Base-by-base conservation (phyloP, 2,329 filamentous ascomycete genomes). In the Podosphaera fusca region DNA sequence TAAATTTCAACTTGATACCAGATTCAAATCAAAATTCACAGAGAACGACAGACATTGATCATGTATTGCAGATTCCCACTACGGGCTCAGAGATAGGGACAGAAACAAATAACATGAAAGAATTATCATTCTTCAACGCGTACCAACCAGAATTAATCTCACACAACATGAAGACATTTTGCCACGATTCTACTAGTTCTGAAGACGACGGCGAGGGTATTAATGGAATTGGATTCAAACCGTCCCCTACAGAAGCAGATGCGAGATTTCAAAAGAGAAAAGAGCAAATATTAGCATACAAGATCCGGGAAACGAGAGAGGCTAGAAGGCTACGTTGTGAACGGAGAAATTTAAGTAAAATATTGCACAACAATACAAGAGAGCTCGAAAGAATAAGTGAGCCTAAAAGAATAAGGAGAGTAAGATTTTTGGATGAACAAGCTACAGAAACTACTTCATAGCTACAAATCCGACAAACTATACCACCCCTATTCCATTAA, bases 181-280 rank as follows among this genome's bases (percentile, higher is more conserved):
- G 82, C 34, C 80, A 82, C 66, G 76, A 82, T 61, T 77, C 79
- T 0, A 71, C 79, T 46, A 80, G 83, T 64, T 73, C 76, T 60
- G 80, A 84, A 60, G 80, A 84, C 63, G 80, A 84, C 63, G 80
- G 80, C 55, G 77, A 75, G 2, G 80, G 80, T 30, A 78, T 84
- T 63, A 82, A 84, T 65, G 80, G 80, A 4, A 78, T 84, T 59
- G 80, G 80, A 0, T 84, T 83, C 69, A 78, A 74, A 62, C 80
- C 80, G 1, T 82, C 79, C 0, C 72, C 79, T 4, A 78, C 78
- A 29, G 71, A 81, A 50, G 79, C 79, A 5, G 74, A 78, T 58
- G 74, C 75, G 3, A 73, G 80, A 21, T 70, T 74, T 1, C 71
- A 77, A 67, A 79, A 76, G 64, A 72, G 80, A 46, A 73, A 72